phyloP scores from a whole-genome alignment of 345 rosid genomes.

The Populus ilicifolia region DNA sequence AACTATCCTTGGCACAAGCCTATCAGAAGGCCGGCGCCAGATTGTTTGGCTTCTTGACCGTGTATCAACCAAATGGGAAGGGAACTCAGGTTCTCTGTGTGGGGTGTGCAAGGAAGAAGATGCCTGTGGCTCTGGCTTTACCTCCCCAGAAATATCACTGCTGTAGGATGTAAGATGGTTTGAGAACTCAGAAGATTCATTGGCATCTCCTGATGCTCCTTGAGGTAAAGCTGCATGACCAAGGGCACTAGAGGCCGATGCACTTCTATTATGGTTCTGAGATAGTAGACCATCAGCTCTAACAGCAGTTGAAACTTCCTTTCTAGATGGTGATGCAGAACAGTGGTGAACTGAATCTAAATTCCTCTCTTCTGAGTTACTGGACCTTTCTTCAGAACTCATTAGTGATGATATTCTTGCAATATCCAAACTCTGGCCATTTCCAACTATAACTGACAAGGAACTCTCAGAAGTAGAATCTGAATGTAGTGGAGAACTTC shows the following conservation, averaged over 20 bases:
- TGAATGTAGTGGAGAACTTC: constrained; percentile 56
- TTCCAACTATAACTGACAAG: constrained; percentile 44
- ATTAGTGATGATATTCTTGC: constrained; percentile 50
- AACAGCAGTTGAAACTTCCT: constrained; percentile 38
- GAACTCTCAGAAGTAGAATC: constrained; percentile 55
- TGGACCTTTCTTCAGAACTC: constrained; percentile 49
- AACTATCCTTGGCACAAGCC: constrained; percentile 65
- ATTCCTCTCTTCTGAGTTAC: constrained; percentile 42
- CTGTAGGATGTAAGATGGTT: constrained; percentile 54
- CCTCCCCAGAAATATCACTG: constrained; percentile 80
- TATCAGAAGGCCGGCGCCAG: constrained; percentile 77
- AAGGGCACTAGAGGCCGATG: constrained; percentile 49
- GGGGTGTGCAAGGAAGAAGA: constrained; percentile 36
- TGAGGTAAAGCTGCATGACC: constrained; percentile 48
- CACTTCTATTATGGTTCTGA: constrained; percentile 54
- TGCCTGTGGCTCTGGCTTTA: constrained; percentile 47
- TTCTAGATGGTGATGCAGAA: constrained; percentile 50
- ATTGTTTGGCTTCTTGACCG: constrained; percentile 54
- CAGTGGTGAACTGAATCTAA: constrained; percentile 41
- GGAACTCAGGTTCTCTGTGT: constrained; percentile 53
- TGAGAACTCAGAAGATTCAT: constrained; percentile 55
- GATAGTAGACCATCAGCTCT: constrained; percentile 36
- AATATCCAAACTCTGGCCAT: constrained; percentile 47
- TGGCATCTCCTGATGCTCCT: constrained; percentile 45
- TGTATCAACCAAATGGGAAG: constrained; percentile 51